Evolutionary conservation across 176 grass and related monocot species (phyloP).

Genomic region (Eleusine coracana): DNA sequence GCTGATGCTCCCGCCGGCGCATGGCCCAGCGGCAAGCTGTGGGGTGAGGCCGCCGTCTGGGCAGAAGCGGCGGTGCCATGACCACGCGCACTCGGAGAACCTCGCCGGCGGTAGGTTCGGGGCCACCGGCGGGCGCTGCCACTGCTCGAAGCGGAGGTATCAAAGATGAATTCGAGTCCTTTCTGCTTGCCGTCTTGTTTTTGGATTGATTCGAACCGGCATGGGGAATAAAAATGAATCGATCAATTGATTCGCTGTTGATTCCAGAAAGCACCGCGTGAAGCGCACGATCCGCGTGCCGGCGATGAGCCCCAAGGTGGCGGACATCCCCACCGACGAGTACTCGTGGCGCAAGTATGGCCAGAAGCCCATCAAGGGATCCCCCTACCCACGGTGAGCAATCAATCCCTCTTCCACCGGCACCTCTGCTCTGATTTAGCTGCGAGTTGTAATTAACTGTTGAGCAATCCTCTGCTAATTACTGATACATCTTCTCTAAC

Average conservation of each 20-base stretch:
- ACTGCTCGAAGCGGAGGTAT: constrained; percentile 91
- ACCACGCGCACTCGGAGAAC: constrained; percentile 86
- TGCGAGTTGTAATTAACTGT: neutral
- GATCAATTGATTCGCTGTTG: neutral
- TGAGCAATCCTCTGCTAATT: neutral
- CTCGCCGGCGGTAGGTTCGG: constrained; percentile 50
- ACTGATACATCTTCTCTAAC: neutral
- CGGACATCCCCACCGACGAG: constrained; percentile 83
- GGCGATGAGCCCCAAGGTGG: constrained; percentile 72
- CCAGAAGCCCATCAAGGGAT: constrained; percentile 85
- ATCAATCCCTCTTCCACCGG: neutral
- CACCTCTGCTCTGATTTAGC: neutral
- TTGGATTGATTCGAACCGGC: neutral
- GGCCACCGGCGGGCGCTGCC: constrained; percentile 62
- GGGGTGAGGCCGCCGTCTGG: constrained; percentile 43
- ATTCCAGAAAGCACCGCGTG: constrained; percentile 56
- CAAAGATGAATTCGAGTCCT: neutral
- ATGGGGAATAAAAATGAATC: neutral
- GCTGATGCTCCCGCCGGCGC: constrained; percentile 27
- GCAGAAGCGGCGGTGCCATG: constrained; percentile 68
- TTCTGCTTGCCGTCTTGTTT: too few species aligned
- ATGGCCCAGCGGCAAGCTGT: constrained; percentile 18
- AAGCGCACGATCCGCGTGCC: constrained; percentile 71
- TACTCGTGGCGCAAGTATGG: constrained; percentile 85
- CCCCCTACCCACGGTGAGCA: constrained; percentile 65